Conservation (phyloP, 257 asterid genomes). For the Solanum pinnatisectum region DNA sequence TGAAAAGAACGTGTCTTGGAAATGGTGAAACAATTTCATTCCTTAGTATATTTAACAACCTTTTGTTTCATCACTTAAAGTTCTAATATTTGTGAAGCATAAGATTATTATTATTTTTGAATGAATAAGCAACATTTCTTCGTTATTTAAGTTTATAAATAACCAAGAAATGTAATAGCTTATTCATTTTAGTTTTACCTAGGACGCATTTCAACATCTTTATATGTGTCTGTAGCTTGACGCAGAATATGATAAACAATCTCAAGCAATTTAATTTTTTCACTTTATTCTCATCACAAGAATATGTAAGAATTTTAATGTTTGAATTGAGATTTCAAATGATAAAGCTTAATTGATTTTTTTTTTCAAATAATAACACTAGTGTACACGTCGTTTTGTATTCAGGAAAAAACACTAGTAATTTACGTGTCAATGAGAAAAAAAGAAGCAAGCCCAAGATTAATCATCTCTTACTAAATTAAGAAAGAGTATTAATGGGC, state of each 20-base stretch:
- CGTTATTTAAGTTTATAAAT: not conserved
- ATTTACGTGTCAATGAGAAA: not conserved
- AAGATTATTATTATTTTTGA: not conserved
- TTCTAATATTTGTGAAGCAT: not conserved
- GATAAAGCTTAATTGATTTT: too few species aligned
- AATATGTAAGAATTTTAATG: too few species aligned
- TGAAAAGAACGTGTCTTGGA: not conserved
- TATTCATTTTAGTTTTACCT: too few species aligned
- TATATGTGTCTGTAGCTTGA: too few species aligned
- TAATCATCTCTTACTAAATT: not conserved
- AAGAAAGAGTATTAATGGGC: not conserved
- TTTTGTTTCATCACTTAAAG: not conserved
- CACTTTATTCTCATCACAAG: too few species aligned
- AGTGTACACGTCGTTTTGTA: too few species aligned
- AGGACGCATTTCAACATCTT: fast-evolving
- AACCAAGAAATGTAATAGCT: too few species aligned
- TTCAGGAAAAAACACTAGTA: too few species aligned
- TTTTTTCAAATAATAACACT: too few species aligned
- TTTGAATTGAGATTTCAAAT: not conserved
- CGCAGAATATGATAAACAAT: too few species aligned
- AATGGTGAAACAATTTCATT: not conserved
- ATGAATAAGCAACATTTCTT: not conserved
- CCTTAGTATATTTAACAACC: not conserved
- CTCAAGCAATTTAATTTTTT: too few species aligned
- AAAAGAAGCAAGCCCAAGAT: not conserved